Conservation (phyloP, 2,329 filamentous ascomycete species). For the Scytalidium lignicola region DNA sequence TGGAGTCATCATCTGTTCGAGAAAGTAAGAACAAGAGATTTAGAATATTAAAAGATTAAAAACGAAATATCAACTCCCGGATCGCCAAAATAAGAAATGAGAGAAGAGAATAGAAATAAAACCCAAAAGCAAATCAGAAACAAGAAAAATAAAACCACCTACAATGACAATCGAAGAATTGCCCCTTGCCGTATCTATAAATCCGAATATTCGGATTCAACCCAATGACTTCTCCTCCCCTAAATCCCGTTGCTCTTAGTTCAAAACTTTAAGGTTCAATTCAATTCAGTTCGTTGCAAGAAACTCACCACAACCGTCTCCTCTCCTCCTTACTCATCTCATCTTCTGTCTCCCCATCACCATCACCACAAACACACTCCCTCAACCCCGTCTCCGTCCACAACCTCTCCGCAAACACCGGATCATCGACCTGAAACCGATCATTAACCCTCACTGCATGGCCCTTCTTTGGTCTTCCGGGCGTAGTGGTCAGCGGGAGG, state of each 20-base stretch:
- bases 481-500: conserved; percentile 59
- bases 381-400: conserved; percentile 75
- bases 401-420: conserved; percentile 64
- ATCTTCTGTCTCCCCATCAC: conserved; percentile 11
- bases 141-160: conserved; percentile 32
- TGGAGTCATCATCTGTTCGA: conserved; percentile 77
- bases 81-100: background rate
- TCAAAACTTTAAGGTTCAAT: conserved; percentile 13
- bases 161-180: conserved; percentile 94
- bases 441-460: conserved; percentile 80
- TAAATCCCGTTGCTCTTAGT: conserved; percentile 37
- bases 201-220: conserved; percentile 85
- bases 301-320: conserved; percentile 23
- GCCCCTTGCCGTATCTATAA: conserved; percentile 78
- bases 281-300: no score
- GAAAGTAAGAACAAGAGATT: background rate
- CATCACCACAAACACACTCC: conserved; percentile 34
- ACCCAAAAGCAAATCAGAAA: background rate
- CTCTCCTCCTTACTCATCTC: conserved; percentile 20
- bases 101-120: background rate
- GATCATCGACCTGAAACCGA: conserved; percentile 76
- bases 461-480: conserved; percentile 59
- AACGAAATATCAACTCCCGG: no score
- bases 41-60: no score
- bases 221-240: conserved; percentile 79